Evolutionary conservation across 1,284 basidiomycete species (phyloP), one percentile per base, ranked within the genome.

Genomic region (Sanghuangporus weigelae): DNA sequence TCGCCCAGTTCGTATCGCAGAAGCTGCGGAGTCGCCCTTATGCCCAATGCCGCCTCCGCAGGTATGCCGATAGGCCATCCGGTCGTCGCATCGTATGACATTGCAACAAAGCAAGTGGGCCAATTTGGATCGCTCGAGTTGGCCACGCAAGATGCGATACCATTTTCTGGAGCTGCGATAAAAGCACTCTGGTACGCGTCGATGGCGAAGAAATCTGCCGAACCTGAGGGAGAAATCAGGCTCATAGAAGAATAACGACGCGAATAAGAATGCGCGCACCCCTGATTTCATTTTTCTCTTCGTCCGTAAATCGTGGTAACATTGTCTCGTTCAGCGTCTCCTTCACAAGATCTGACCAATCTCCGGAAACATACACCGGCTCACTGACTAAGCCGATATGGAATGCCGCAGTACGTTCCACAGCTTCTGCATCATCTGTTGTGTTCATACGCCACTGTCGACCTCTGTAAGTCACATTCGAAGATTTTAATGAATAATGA

Each of bases 141-240:
- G 2, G 72, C 68, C 7, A 78, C 65, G 66, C 80, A 81, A 5
- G 75, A 72, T 8, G 70, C 73, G 5, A 80, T 68, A 1, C 80
- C 80, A 48, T 75, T 75, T 0, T 69, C 63, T 5, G 80, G 80
- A 4, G 78, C 79, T 10, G 73, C 66, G 36, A 79, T 68, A 66
- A 68, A 80, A 39, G 73, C 74, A 2, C 74, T 76, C 21, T 76
- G 72, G 63, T 82, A 82, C 0, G 77, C 68, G 62, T 82, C 79
- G 38, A 78, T 81, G 26, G 79, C 80, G 64, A 75, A 82, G 67
- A 82, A 81, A 66, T 82, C 80, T 6, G 78, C 79, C 0, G 78
- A 76, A 8, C 78, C 79, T 80, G 56, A 19, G 23, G 12, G 40
- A 48, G 19, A 46, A 10, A n/a, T 16, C 11, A 39, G 19, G 40